Evolutionary conservation across 176 grass and related monocot genomes (phyloP).

Genomic region (Metroxylon sagu): DNA sequence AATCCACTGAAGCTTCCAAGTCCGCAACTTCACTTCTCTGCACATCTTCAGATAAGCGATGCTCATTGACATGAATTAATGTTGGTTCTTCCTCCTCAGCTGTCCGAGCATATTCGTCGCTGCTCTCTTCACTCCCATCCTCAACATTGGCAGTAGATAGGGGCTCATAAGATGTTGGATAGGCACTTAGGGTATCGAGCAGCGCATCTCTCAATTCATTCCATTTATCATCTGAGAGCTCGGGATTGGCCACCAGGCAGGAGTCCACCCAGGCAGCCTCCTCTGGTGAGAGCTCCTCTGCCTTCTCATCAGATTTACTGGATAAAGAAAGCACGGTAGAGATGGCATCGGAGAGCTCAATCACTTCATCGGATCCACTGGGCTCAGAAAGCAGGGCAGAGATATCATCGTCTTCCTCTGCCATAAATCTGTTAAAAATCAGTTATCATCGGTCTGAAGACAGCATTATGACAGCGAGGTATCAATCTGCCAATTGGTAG

Average conservation of each 20-base stretch:
- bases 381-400: conserved; percentile 50
- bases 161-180: conserved; percentile 17
- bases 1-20: neutral
- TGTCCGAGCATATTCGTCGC: neutral
- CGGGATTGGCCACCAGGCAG: conserved; percentile 44
- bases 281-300: conserved; percentile 35
- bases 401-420: conserved; percentile 46
- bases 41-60: neutral
- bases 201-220: conserved; percentile 41
- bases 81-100: neutral
- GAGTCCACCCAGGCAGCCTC: conserved; percentile 81
- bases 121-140: neutral
- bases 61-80: neutral
- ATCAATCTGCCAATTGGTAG: too few relatives aligned
- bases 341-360: conserved; percentile 27
- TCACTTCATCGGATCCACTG: conserved; percentile 22
- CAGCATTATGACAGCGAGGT: too few relatives aligned
- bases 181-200: conserved; percentile 46
- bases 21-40: conserved; percentile 6
- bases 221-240: conserved; percentile 57
- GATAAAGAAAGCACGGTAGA: conserved; percentile 41
- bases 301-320: conserved; percentile 37
- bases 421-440: conserved; percentile 37
- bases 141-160: neutral
- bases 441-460: too few relatives aligned